Evolutionary conservation across 2,329 filamentous ascomycete genomes (phyloP).

Genomic region (Hirsutella thompsonii): DNA sequence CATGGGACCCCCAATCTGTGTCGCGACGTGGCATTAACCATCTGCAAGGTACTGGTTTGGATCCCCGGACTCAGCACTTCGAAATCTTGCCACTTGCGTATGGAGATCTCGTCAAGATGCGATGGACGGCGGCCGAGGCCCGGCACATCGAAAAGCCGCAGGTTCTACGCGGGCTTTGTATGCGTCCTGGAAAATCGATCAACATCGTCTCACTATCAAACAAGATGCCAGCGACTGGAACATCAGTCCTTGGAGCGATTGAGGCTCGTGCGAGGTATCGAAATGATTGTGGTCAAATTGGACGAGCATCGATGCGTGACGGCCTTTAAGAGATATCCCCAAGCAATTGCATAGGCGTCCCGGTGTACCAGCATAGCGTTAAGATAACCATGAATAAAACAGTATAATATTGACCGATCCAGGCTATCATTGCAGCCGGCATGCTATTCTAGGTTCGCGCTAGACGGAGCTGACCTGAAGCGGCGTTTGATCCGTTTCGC

Average conservation of each 20-base stretch:
- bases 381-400: not conserved
- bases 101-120: slow-evolving; percentile 51
- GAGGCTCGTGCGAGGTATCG: not conserved
- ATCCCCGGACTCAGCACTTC: slow-evolving; percentile 50
- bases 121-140: slow-evolving; percentile 42
- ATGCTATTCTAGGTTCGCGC: not conserved
- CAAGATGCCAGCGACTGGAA: slow-evolving; percentile 54
- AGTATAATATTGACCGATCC: not conserved
- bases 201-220: slow-evolving; percentile 53
- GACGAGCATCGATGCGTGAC: not conserved
- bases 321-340: not conserved
- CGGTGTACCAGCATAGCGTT: not conserved
- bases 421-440: not conserved
- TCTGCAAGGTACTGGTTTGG: slow-evolving; percentile 72
- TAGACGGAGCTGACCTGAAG: not conserved
- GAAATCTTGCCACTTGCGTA: slow-evolving; percentile 72
- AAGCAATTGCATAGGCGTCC: not conserved
- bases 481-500: no score
- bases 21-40: slow-evolving; percentile 8
- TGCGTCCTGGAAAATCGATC: slow-evolving; percentile 57
- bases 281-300: not conserved
- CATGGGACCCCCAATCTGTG: not conserved
- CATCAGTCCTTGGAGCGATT: slow-evolving; percentile 40
- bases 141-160: slow-evolving; percentile 52
- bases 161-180: slow-evolving; percentile 49